Evolutionary conservation across 1,139 yeast genomes (phyloP).

Genomic region (Eremothecium coryli): DNA sequence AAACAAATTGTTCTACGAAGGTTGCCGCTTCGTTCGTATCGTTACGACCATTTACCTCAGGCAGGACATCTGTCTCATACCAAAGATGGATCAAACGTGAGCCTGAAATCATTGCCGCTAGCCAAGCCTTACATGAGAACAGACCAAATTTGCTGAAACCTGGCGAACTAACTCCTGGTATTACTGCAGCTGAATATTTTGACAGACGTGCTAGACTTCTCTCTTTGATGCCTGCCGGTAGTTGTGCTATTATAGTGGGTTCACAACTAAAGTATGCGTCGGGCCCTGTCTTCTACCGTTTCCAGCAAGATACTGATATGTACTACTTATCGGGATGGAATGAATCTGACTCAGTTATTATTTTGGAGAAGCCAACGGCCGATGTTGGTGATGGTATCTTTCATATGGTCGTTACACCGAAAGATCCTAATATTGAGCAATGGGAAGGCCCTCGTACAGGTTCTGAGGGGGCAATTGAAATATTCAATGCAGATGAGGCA

Average conservation of each 20-base stretch:
- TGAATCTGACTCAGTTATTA: slow-evolving; percentile 77
- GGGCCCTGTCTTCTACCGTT: slow-evolving; percentile 83
- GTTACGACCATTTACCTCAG: too few relatives aligned
- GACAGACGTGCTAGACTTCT: slow-evolving; percentile 56
- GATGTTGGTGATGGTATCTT: slow-evolving; percentile 47
- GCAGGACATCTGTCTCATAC: background rate
- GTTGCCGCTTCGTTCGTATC: too few relatives aligned
- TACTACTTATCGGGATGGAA: slow-evolving; percentile 86
- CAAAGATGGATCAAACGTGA: slow-evolving; percentile 12
- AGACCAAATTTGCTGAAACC: slow-evolving; percentile 63
- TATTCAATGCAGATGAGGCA: slow-evolving; percentile 80
- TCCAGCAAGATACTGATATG: slow-evolving; percentile 85
- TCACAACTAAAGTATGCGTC: slow-evolving; percentile 66
- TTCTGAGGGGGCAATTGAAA: slow-evolving; percentile 65
- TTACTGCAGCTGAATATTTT: slow-evolving; percentile 72
- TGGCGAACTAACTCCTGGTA: slow-evolving; percentile 86
- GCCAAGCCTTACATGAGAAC: slow-evolving; percentile 84
- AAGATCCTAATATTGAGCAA: slow-evolving; percentile 62
- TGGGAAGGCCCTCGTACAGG: slow-evolving; percentile 98
- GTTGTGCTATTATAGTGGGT: slow-evolving; percentile 71
- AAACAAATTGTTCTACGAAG: too few relatives aligned
- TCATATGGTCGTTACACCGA: slow-evolving; percentile 83
- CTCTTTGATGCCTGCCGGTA: slow-evolving; percentile 47
- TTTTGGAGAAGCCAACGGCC: slow-evolving; percentile 55
- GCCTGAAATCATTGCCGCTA: slow-evolving; percentile 35